These are phyloP conservation scores for Candida sp. DNA, from an alignment of 1,139 yeast species.

Conservation along the genomic window DNA sequence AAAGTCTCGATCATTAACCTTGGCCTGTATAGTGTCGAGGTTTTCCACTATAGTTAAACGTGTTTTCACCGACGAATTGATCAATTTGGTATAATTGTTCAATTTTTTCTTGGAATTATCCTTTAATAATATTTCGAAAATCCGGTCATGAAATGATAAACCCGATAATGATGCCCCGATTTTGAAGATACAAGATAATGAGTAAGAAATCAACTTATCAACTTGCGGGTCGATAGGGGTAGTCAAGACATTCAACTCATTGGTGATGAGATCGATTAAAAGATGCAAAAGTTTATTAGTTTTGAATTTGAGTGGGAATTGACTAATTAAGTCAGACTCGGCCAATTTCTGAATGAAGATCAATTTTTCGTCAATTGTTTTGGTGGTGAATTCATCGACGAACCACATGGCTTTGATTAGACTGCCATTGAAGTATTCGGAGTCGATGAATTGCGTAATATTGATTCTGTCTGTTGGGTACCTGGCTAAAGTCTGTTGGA, in stretches of 20 bases:
- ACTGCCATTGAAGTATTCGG: conserved; percentile 72
- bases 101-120: conserved; percentile 34
- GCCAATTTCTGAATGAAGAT: conserved; percentile 67
- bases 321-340: conserved; percentile 45
- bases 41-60: conserved; percentile 51
- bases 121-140: conserved; percentile 37
- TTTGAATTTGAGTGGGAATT: conserved; percentile 68
- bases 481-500: conserved; percentile 39
- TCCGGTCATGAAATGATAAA: conserved; percentile 71
- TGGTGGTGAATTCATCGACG: conserved; percentile 81
- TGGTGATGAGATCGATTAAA: conserved; percentile 43
- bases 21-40: conserved; percentile 47
- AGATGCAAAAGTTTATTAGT: conserved; percentile 77
- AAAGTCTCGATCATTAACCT: conserved; percentile 48
- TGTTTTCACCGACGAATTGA: conserved; percentile 29
- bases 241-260: conserved; percentile 27
- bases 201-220: conserved; percentile 45
- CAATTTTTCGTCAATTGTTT: conserved; percentile 62
- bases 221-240: conserved; percentile 15
- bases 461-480: conserved; percentile 42
- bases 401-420: conserved; percentile 79
- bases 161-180: conserved; percentile 70
- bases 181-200: conserved; percentile 57
- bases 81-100: conserved; percentile 37
- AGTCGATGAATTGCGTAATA: conserved; percentile 50